phyloP scores from a whole-genome alignment of 345 rosid genomes.

The Syzygium oleosum region DNA sequence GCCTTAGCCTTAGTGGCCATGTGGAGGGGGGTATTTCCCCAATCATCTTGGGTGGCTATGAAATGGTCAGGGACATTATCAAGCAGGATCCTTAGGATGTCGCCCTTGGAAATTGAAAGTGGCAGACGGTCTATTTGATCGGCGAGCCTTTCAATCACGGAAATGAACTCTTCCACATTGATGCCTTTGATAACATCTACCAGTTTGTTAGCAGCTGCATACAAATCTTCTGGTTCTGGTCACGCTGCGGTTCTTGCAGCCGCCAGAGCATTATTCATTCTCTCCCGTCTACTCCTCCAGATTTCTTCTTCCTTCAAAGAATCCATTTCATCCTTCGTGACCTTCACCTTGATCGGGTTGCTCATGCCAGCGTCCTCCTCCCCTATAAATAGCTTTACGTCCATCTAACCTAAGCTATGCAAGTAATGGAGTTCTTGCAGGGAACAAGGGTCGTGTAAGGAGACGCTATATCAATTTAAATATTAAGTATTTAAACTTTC shows the following conservation, averaged over 20 bases:
- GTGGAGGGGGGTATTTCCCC: background rate
- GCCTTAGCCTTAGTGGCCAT: background rate
- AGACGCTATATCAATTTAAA: too few relatives aligned
- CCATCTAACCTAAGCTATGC: background rate
- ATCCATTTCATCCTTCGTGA: background rate
- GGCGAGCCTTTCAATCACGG: fast-evolving
- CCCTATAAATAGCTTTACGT: background rate
- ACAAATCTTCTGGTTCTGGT: fast-evolving
- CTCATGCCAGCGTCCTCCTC: background rate
- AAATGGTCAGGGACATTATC: fast-evolving
- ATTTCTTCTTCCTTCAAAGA: background rate
- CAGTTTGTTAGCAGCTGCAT: background rate
- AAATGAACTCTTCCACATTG: background rate
- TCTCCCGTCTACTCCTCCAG: background rate
- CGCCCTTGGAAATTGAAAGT: background rate
- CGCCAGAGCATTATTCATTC: background rate
- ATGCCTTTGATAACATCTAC: background rate
- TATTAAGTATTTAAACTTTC: too few relatives aligned
- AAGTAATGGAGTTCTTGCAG: background rate
- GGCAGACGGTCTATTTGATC: fast-evolving
- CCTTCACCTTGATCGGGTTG: background rate
- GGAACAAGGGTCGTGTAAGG: too few relatives aligned
- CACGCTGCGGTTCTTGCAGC: background rate
- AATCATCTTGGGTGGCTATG: background rate
- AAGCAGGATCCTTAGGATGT: background rate